Percentiles rank a stretch among this genome's conserved stretches.
Evolutionary conservation across 1,284 basidiomycete species (phyloP).

Genomic region (Phylloboletellus chloephorus): DNA sequence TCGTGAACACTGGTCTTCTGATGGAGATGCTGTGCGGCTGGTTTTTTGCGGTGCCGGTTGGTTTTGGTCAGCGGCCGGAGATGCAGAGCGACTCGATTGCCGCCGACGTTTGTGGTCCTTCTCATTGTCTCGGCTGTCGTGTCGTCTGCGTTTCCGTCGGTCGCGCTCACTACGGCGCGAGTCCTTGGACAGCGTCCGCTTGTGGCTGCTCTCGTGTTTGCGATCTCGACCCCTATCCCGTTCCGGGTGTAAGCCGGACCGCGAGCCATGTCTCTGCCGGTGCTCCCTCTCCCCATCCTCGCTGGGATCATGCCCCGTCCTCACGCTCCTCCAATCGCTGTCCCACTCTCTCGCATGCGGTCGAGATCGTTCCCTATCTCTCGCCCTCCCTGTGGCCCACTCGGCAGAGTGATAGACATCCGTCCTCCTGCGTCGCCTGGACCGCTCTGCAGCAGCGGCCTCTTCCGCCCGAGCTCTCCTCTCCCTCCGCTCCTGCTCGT

Average conservation of each 20-base stretch:
- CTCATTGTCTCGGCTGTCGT: constrained; percentile 23
- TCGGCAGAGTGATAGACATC: constrained; percentile 31
- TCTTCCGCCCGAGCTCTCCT: constrained; percentile 61
- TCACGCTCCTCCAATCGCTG: constrained; percentile 25
- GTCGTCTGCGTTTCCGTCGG: constrained; percentile 20
- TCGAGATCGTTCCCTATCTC: constrained; percentile 37
- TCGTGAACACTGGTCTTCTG: constrained; percentile 11
- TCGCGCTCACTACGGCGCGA: constrained; percentile 18
- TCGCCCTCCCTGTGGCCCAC: constrained; percentile 40
- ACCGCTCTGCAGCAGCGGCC: constrained; percentile 57
- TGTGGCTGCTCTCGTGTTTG: constrained; percentile 13
- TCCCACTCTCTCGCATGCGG: constrained; percentile 23
- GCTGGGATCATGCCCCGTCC: constrained; percentile 18
- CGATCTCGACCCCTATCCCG: constrained; percentile 16
- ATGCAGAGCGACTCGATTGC: constrained; percentile 16
- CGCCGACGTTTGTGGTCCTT: constrained; percentile 19
- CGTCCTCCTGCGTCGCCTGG: constrained; percentile 40
- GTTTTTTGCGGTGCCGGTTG: constrained; percentile 10
- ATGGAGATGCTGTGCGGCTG: constrained; percentile 15
- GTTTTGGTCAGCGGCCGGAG: constrained; percentile 9
- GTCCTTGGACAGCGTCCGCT: constrained; percentile 13
- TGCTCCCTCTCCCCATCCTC: constrained; percentile 17
- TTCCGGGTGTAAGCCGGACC: constrained; percentile 23
- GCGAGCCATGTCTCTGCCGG: constrained; percentile 26
- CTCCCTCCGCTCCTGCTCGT: constrained; percentile 59